Base-by-base conservation (phyloP, 768 basidiomycete species). In the Mrakia frigida region DNA sequence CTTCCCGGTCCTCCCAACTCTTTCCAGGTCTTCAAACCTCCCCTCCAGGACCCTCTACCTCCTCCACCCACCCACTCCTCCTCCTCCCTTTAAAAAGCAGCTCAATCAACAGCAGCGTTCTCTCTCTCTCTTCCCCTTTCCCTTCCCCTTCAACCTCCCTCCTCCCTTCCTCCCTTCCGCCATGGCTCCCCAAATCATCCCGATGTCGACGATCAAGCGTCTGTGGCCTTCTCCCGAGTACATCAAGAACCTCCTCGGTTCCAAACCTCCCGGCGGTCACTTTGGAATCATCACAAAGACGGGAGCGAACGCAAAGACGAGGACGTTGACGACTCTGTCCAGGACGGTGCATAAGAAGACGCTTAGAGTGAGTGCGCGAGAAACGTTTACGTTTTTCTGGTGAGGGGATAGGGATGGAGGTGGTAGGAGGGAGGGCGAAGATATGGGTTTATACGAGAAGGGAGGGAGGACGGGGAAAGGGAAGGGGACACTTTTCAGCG, bases 241-340 rank as follows among this genome's bases (percentile, higher is more conserved):
- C 6, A 72, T 72, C 35, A 25, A 21, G 7, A 16, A 23, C 0
- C 2, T 72, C 53, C 11, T 56, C 52, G 23, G 0, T 4, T 35
- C 73, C 3, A 37, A 65, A 16, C 41, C 59, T 28, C 31, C 33
- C 33, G 73, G 73, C 11, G 28, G 37, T 4, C 23, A 43, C 28
- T 52, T 74, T 43, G 73, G 73, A 28, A 74, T 74, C 65, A 65
- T 74, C 46, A 65, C 73, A 43, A 74, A 68, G 63, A 52, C 28
- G n/a, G 73, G 73, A 21, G 73, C 63, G n/a, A 53, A 21, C 39
- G 14, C 73, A 50, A 74, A 74, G 63, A 67, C 73, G 21, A 74
- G 73, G 63, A 74, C 73, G 18, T 43, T 74, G 61, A 63, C 73
- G 3, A 65, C 41, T 31, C 25, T 74, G 31, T 33, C 16, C 0